A percentile compares a stretch with the other conserved stretches of the same genome.
phyloP scores from a whole-genome alignment of 2,329 filamentous ascomycete species.

The Neonectria magnoliae region DNA sequence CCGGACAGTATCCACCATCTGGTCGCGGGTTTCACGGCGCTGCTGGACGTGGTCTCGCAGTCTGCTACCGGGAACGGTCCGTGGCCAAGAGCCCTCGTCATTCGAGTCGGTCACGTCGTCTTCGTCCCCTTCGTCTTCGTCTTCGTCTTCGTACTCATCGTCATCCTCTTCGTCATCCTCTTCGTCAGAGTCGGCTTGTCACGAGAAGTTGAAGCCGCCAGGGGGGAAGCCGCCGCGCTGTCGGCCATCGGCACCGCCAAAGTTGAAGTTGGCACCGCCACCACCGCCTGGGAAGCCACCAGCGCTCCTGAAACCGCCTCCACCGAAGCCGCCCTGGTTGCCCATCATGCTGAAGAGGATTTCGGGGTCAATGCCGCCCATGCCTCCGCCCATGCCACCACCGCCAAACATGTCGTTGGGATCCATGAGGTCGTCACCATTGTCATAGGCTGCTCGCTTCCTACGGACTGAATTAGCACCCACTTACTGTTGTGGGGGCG shows the following conservation, averaged over 20 bases:
- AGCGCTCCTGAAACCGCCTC: constrained; percentile 62
- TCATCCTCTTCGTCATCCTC: constrained; percentile 18
- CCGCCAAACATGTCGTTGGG: constrained; percentile 85
- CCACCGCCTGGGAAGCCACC: constrained; percentile 62
- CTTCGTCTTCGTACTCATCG: constrained; percentile 46
- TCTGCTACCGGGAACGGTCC: constrained; percentile 36
- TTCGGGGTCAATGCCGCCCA: constrained; percentile 78
- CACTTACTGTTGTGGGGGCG: background rate
- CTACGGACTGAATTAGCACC: constrained; percentile 58
- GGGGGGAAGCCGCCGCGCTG: constrained; percentile 51
- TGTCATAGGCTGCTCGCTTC: constrained; percentile 91
- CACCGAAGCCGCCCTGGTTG: constrained; percentile 66
- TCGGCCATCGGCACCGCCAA: constrained; percentile 54
- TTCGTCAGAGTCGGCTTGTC: constrained; percentile 56
- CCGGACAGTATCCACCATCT: constrained; percentile 54
- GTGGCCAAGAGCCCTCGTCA: constrained; percentile 34
- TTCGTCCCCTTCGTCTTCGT: constrained; percentile 40
- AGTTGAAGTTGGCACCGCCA: constrained; percentile 69
- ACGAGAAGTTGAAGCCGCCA: constrained; percentile 56
- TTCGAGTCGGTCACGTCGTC: constrained; percentile 34
- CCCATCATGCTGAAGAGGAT: constrained; percentile 89
- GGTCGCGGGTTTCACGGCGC: constrained; percentile 49
- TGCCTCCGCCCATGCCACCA: constrained; percentile 71
- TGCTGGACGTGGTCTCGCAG: constrained; percentile 44
- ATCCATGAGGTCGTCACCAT: constrained; percentile 89